Percentiles rank a stretch among this genome's conserved stretches.
Evolutionary conservation across 179 eudicot genomes (phyloP).

Genomic region (Beta macrorhiza): DNA sequence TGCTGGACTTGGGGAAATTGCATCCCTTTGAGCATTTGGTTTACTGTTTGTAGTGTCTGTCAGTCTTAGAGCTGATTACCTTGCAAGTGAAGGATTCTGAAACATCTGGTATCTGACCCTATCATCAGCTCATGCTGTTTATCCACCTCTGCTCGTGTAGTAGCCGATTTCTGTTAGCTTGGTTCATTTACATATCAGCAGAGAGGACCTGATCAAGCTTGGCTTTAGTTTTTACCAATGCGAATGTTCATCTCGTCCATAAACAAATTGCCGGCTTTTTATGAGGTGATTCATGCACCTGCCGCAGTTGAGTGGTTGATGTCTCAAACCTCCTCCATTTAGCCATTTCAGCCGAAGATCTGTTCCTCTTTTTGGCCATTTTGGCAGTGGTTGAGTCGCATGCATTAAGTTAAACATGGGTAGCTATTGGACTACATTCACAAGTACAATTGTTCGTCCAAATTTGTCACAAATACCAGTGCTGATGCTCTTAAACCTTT

Average conservation of each 20-base stretch:
- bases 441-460: not conserved
- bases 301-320: not conserved
- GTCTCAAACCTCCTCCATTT: not conserved
- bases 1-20: not conserved
- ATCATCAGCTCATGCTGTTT: not conserved
- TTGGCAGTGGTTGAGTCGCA: not conserved
- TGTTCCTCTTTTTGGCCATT: not conserved
- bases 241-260: not conserved
- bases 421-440: not conserved
- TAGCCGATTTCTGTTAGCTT: not conserved
- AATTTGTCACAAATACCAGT: too few relatives aligned
- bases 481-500: too few relatives aligned
- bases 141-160: not conserved
- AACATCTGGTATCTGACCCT: not conserved
- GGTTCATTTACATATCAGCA: not conserved
- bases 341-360: not conserved
- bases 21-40: not conserved
- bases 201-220: not conserved
- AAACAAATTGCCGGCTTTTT: not conserved
- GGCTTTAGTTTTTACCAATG: too few relatives aligned
- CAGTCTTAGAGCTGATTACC: not conserved
- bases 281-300: not conserved
- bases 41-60: not conserved
- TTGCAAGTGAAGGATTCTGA: not conserved
- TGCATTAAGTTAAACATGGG: not conserved